Percentiles rank a stretch among this genome's conserved stretches.
phyloP scores from a whole-genome alignment of 2,329 filamentous ascomycete genomes.

The Teratosphaeria pseudoeucalypti region DNA sequence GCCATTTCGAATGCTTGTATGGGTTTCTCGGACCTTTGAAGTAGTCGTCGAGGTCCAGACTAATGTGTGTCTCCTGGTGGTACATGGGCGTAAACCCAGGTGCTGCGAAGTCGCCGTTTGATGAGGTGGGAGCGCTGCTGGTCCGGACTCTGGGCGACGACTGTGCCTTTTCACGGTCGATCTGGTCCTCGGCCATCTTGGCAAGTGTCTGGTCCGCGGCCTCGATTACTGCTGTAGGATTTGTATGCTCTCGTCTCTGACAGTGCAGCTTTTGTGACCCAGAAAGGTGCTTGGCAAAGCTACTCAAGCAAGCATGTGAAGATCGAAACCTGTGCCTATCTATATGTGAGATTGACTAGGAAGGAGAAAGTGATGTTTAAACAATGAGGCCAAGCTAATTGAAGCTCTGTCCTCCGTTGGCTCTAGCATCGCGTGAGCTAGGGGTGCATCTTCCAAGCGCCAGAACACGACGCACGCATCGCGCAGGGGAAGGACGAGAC shows the following conservation, averaged over 20 bases:
- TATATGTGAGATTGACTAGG: neutral
- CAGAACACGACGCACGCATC: neutral
- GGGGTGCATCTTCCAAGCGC: neutral
- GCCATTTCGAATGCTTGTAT: slow-evolving; percentile 65
- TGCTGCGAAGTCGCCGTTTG: neutral
- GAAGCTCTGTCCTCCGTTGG: neutral
- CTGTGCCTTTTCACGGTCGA: neutral
- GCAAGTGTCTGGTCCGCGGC: neutral
- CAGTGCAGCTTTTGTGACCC: neutral
- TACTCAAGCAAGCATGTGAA: neutral
- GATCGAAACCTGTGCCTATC: neutral
- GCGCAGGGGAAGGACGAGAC: neutral
- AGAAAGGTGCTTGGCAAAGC: neutral
- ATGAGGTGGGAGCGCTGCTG: neutral
- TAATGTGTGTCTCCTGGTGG: neutral
- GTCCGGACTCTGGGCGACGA: neutral
- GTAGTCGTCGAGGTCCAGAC: slow-evolving; percentile 17
- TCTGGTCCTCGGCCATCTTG: neutral
- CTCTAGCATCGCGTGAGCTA: neutral
- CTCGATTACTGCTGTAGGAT: neutral
- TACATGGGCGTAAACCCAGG: neutral
- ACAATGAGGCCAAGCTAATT: neutral
- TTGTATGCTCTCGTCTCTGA: neutral
- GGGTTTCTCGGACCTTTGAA: slow-evolving; percentile 54
- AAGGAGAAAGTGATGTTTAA: neutral